phyloP scores from a whole-genome alignment of 2,329 filamentous ascomycete species.

The Knoxdaviesia capensis region DNA sequence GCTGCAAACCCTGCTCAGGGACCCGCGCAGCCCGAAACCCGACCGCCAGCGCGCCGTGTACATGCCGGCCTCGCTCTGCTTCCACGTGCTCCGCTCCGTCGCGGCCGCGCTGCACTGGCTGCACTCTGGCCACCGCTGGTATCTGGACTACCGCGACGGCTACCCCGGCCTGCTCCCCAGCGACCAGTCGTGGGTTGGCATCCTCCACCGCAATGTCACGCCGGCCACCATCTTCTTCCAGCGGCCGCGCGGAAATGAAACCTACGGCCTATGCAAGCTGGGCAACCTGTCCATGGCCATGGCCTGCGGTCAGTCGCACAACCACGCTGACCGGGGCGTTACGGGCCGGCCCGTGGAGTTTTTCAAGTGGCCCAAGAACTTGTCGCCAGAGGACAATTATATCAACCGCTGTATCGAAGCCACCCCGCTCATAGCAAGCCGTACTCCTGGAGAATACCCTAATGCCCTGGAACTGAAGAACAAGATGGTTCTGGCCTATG shows the following conservation, averaged over 20 bases:
- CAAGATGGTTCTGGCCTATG: not conserved
- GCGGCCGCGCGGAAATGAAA: slow-evolving; percentile 23
- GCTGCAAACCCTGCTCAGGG: slow-evolving; percentile 19
- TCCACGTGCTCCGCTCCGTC: slow-evolving; percentile 30
- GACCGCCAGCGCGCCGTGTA: slow-evolving; percentile 12
- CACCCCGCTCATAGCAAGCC: not conserved
- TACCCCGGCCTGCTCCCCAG: slow-evolving; percentile 4
- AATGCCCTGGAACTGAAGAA: not conserved
- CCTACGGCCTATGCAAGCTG: slow-evolving; percentile 32
- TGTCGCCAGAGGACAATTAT: not conserved
- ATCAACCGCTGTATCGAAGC: not conserved
- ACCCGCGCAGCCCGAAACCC: slow-evolving; percentile 4
- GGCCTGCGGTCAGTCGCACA: slow-evolving; percentile 16
- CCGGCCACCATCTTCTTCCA: slow-evolving; percentile 30
- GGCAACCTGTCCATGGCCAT: slow-evolving; percentile 22
- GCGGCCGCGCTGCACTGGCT: slow-evolving; percentile 29
- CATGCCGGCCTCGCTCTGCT: slow-evolving; percentile 31
- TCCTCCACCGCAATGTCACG: slow-evolving; percentile 26
- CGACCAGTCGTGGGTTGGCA: slow-evolving; percentile 26
- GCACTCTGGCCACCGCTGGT: slow-evolving; percentile 23
- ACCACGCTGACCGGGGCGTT: not conserved
- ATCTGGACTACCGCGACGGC: slow-evolving; percentile 4
- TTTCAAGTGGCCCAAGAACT: not conserved
- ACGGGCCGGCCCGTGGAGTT: not conserved
- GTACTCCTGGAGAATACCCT: not conserved